phyloP scores from a whole-genome alignment of 2,329 filamentous ascomycete species.

The Aureobasidium sp. region DNA sequence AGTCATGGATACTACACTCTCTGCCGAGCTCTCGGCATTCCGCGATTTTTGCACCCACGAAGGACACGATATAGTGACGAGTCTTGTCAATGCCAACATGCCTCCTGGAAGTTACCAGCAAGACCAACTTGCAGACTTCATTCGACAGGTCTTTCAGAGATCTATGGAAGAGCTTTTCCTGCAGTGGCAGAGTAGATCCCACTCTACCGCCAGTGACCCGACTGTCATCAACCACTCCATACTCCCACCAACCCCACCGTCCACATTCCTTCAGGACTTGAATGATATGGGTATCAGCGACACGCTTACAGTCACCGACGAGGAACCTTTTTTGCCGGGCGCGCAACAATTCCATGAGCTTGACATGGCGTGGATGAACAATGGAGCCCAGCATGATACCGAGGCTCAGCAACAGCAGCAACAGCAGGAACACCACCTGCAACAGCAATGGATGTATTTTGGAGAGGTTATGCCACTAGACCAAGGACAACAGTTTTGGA shows the following conservation, averaged over 20 bases:
- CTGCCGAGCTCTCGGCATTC: conserved; percentile 3
- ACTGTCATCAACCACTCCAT: background rate
- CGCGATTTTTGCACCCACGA: background rate
- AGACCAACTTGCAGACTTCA: background rate
- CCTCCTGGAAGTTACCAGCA: background rate
- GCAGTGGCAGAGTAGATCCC: background rate
- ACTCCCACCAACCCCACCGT: conserved; percentile 2
- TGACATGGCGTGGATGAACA: background rate
- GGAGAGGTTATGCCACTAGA: background rate
- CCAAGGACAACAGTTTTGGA: background rate
- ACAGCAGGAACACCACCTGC: background rate
- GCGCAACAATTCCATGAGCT: background rate
- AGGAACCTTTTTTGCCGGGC: background rate
- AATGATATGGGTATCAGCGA: background rate
- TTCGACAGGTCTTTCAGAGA: background rate
- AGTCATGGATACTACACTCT: conserved; percentile 7
- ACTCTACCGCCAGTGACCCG: background rate
- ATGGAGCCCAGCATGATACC: background rate
- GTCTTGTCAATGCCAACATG: background rate
- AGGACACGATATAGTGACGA: background rate
- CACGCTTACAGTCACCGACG: background rate
- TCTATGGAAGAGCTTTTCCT: background rate
- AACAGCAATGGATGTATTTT: conserved; percentile 8
- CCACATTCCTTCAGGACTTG: background rate
- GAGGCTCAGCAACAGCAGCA: background rate